Base-by-base conservation (phyloP, 768 basidiomycete species). In the Serendipita sp. region DNA sequence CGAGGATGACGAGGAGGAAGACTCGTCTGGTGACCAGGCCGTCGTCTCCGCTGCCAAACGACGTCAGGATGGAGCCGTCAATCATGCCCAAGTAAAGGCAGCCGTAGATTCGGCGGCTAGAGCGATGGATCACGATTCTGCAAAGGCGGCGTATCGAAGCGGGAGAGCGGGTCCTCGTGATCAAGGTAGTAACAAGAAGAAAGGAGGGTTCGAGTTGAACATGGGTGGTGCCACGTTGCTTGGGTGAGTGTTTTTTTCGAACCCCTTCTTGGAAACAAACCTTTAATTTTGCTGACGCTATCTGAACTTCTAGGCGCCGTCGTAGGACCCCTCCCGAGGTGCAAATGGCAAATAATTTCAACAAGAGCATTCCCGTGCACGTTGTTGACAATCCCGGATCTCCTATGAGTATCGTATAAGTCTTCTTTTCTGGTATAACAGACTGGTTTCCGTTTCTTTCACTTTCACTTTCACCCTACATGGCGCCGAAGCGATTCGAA, bases 211-310 rank as follows among this genome's bases (percentile, higher is more conserved):
- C 70, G 90, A 97, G 71, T 80, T 99, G 64, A 87, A 92, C 71
- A 75, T 99, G 62, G 82, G 88, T 68, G 84, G 80, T 65, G 91
- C 96, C 27, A 97, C 95, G 2, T 74, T 98, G 1, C 78, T 97
- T 3, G 91, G 88, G 60, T 60, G 18, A 5, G 55, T 60, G 11
- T 8, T 5, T 4, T 8, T 18, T 52, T 52, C 48, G 23, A 23
- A 23, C 23, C 23, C 23, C 23, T 23, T 23, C 23, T 23, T 23
- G 23, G 23, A 23, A 23, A 23, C 23, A 23, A 23, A 23, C 23
- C 23, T 23, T 23, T 0, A 1, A 2, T 23, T 23, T 23, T 52
- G 13, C 13, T 40, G 27, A 60, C n/a, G 55, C 0, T 37, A 27
- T 36, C 36, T 60, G 5, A 5, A 10, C 10, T n/a, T 36, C 4